A percentile compares a stretch with the other conserved stretches of the same genome.
Evolutionary conservation across 768 basidiomycete species (phyloP).

Genomic region (Floccularia luteovirens): DNA sequence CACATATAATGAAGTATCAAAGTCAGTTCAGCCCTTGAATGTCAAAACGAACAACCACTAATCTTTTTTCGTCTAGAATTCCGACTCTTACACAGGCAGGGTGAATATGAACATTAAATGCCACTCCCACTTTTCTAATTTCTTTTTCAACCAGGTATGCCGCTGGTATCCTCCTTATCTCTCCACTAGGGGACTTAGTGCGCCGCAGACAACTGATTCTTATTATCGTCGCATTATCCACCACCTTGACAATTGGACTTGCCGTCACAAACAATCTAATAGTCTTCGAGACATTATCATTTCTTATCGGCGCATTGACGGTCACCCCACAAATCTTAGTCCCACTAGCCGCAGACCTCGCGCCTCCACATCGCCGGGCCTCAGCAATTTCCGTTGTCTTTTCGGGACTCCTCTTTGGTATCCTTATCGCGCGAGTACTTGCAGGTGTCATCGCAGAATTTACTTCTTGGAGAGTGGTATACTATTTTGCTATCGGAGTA

Average conservation of each 20-base stretch:
- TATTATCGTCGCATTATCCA: conserved; percentile 42
- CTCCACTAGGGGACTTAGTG: conserved; percentile 79
- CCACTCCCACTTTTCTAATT: not conserved
- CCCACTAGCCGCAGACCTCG: conserved; percentile 74
- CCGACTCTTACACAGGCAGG: conserved; percentile 66
- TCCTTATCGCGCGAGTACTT: conserved; percentile 69
- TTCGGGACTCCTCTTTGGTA: conserved; percentile 60
- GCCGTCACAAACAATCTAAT: conserved; percentile 50
- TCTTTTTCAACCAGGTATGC: conserved; percentile 45
- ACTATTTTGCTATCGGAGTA: conserved; percentile 69
- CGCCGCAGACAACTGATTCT: conserved; percentile 69
- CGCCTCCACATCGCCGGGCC: conserved; percentile 64
- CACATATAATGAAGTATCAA: conserved; percentile 29
- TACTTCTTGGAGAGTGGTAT: conserved; percentile 64
- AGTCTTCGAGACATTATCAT: conserved; percentile 62
- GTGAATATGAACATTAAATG: no score
- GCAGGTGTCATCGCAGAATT: conserved; percentile 73
- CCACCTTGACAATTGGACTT: conserved; percentile 62
- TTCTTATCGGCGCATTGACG: conserved; percentile 62
- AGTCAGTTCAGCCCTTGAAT: conserved; percentile 12
- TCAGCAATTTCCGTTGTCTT: conserved; percentile 71
- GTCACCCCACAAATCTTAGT: conserved; percentile 78
- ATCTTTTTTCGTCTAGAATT: conserved; percentile 34
- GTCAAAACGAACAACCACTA: not conserved
- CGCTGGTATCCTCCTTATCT: conserved; percentile 62